phyloP scores from a whole-genome alignment of 345 rosid genomes.

The Acer negundo region DNA sequence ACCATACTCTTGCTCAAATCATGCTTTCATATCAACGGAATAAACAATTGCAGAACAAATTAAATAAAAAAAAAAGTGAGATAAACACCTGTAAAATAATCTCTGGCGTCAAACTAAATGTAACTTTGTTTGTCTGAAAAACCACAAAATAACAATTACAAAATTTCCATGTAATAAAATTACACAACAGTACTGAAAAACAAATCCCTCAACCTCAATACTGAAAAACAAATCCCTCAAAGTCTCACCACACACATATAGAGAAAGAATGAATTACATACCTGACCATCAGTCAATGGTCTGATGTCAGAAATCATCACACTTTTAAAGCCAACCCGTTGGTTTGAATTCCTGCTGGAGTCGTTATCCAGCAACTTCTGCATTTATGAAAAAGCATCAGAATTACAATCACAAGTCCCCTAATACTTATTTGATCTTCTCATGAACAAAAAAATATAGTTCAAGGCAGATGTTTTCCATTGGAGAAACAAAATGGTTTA shows the following conservation, averaged over 20 bases:
- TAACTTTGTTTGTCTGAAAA: conserved; percentile 90
- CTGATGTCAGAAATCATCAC: conserved; percentile 79
- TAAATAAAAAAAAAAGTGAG: background rate
- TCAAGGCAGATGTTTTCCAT: background rate
- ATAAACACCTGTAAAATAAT: conserved; percentile 74
- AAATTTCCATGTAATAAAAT: conserved; percentile 8
- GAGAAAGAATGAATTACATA: conserved; percentile 32
- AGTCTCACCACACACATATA: background rate
- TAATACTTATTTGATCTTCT: background rate
- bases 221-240: too few relatives aligned
- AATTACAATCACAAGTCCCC: conserved; percentile 14
- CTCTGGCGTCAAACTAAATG: conserved; percentile 85
- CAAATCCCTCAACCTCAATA: background rate
- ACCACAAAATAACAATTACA: conserved; percentile 13
- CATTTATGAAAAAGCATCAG: conserved; percentile 24
- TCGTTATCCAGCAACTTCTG: conserved; percentile 79
- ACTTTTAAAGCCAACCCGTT: conserved; percentile 82
- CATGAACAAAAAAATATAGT: background rate
- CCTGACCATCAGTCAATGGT: conserved; percentile 88
- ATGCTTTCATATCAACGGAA: background rate
- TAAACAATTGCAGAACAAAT: background rate
- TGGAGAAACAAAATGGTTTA: conserved; percentile 9
- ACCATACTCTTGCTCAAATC: background rate
- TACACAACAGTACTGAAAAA: background rate
- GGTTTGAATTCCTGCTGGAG: conserved; percentile 67